Conservation (phyloP, 495 filamentous ascomycete genomes). For the Talaromyces trachyspermus region DNA sequence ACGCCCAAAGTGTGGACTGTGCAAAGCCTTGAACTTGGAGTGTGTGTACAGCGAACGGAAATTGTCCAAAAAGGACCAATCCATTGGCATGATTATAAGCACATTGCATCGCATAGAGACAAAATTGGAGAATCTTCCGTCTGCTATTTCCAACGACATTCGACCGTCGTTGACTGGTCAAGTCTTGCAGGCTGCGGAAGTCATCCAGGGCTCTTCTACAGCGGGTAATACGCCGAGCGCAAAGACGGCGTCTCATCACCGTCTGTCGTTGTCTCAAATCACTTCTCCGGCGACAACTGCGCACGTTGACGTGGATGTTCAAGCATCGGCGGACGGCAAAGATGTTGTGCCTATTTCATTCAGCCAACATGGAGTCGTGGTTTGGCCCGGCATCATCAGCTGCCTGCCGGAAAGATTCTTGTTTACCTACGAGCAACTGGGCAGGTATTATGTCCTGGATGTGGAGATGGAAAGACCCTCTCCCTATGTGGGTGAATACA, state of each 20-base stretch:
- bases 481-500: conserved; percentile 34
- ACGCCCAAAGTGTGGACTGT: conserved; percentile 38
- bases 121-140: conserved; percentile 36
- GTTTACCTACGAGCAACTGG: conserved; percentile 29
- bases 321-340: conserved; percentile 17
- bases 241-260: conserved; percentile 1
- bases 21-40: conserved; percentile 39
- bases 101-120: conserved; percentile 43
- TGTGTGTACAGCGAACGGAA: conserved; percentile 46
- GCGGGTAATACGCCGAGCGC: conserved; percentile 4
- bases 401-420: conserved; percentile 32
- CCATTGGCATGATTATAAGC: conserved; percentile 42
- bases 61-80: conserved; percentile 42
- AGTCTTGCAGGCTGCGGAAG: conserved; percentile 10
- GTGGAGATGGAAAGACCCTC: conserved; percentile 31
- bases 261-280: conserved; percentile 15
- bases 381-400: conserved; percentile 35
- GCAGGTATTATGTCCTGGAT: conserved; percentile 41
- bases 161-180: conserved; percentile 25
- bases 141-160: conserved; percentile 27
- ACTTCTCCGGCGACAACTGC: conserved; percentile 18
- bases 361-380: conserved; percentile 41
- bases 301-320: conserved; percentile 13
- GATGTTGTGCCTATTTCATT: conserved; percentile 41
- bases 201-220: conserved; percentile 12